Evolutionary conservation across 345 rosid genomes (phyloP).

Genomic region (Camelina laxa): DNA sequence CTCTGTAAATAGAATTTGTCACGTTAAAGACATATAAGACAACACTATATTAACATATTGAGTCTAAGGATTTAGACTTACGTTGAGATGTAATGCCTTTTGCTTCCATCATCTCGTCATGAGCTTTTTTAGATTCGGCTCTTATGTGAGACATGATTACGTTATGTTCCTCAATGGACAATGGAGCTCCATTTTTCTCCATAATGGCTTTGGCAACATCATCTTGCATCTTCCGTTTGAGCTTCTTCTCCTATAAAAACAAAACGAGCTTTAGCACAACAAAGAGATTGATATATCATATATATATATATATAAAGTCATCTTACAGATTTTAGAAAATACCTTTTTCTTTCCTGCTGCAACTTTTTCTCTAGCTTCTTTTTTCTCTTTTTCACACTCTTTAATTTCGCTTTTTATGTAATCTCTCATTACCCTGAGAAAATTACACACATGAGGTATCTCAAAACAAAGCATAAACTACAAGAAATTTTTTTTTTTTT

Average conservation of each 20-base stretch:
- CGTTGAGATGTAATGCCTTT: conserved; percentile 49
- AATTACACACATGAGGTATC: not conserved
- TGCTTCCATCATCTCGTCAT: conserved; percentile 60
- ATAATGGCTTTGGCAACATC: conserved; percentile 65
- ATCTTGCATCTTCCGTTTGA: conserved; percentile 62
- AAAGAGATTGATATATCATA: not conserved
- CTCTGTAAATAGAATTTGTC: conserved; percentile 37
- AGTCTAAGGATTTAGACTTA: conserved; percentile 40
- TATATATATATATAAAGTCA: no score
- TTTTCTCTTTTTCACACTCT: not conserved
- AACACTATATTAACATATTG: no score
- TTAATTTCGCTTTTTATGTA: conserved; percentile 5
- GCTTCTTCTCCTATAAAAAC: conserved; percentile 56
- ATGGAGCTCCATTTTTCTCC: conserved; percentile 57
- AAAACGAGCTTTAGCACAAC: not conserved
- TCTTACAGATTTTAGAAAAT: not conserved
- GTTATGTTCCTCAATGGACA: conserved; percentile 63
- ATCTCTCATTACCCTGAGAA: conserved; percentile 13
- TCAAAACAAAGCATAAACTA: not conserved
- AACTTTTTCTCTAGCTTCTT: conserved; percentile 26
- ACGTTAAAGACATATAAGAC: not conserved
- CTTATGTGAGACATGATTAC: conserved; percentile 58
- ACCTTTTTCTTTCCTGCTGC: conserved; percentile 50
- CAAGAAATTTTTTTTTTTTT: no score
- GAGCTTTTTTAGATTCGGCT: conserved; percentile 62